Conservation (phyloP, 805 yeast species). For the Starmerella cellae region DNA sequence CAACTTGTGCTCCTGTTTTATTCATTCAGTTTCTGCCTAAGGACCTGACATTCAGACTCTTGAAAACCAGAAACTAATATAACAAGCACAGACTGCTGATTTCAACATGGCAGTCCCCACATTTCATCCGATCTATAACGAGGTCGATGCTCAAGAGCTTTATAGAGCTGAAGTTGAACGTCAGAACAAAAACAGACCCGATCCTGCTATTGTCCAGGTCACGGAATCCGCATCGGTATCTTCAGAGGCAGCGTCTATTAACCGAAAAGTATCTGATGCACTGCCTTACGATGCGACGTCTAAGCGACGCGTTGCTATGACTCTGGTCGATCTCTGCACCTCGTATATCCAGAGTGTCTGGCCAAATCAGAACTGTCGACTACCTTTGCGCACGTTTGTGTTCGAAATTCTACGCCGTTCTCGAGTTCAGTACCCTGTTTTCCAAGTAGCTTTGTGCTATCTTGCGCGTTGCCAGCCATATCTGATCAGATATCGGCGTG, state of each 20-base stretch:
- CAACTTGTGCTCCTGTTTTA: too few relatives aligned
- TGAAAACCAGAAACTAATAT: too few relatives aligned
- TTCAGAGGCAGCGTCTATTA: background rate
- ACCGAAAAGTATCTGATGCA: background rate
- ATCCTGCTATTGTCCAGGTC: too few relatives aligned
- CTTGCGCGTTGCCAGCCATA: constrained; percentile 35
- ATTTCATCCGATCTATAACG: background rate
- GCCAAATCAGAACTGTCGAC: constrained; percentile 12
- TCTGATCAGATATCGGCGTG: constrained; percentile 2
- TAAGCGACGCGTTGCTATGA: constrained; percentile 14
- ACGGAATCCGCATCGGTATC: too few relatives aligned
- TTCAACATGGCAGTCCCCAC: constrained; percentile 9
- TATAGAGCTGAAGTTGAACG: too few relatives aligned
- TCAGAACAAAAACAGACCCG: too few relatives aligned
- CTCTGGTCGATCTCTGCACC: constrained; percentile 16
- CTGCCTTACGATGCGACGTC: constrained; percentile 11
- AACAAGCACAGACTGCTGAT: background rate
- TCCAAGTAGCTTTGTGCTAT: constrained; percentile 58
- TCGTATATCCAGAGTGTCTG: constrained; percentile 14
- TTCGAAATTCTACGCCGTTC: constrained; percentile 35
- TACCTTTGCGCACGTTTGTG: constrained; percentile 29
- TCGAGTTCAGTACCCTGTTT: constrained; percentile 44
- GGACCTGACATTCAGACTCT: too few relatives aligned
- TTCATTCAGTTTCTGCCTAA: too few relatives aligned
- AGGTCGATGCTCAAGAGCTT: background rate